A percentile compares a stretch with the other conserved stretches of the same genome.
These are phyloP conservation scores for Termitomyces sp. DNA, from an alignment of 768 basidiomycete genomes.

Conservation along the genomic window DNA sequence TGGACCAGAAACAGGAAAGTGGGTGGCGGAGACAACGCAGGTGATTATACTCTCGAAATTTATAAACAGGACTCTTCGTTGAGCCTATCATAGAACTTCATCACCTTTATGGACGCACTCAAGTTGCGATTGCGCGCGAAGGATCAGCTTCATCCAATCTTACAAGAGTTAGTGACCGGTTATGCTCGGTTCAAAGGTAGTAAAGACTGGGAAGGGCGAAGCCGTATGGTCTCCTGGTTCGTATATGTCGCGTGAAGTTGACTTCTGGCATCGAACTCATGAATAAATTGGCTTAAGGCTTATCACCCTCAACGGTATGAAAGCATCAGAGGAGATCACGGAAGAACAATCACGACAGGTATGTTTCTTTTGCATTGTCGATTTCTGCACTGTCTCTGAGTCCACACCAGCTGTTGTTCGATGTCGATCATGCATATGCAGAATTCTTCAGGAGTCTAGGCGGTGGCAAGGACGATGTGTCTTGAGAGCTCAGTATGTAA, in stretches of 20 bases:
- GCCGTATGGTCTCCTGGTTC: slow-evolving; percentile 89
- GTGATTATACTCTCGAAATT: slow-evolving; percentile 31
- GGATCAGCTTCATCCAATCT: slow-evolving; percentile 90
- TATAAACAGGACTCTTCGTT: neutral
- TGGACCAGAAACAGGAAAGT: slow-evolving; percentile 90
- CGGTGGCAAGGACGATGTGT: slow-evolving; percentile 31
- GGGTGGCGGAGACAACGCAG: slow-evolving; percentile 97
- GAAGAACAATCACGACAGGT: slow-evolving; percentile 96
- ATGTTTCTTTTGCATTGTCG: slow-evolving; percentile 10
- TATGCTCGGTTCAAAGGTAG: slow-evolving; percentile 93
- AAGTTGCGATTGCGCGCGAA: slow-evolving; percentile 92
- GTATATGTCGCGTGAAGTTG: slow-evolving; percentile 18
- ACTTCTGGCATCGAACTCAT: neutral
- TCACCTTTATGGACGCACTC: slow-evolving; percentile 97
- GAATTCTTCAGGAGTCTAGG: slow-evolving; percentile 84
- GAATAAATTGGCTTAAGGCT: slow-evolving; percentile 48
- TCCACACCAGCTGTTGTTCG: slow-evolving; percentile 72
- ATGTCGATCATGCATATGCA: slow-evolving; percentile 93
- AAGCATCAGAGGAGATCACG: slow-evolving; percentile 91
- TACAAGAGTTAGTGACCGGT: slow-evolving; percentile 93
- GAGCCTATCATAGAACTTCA: slow-evolving; percentile 67
- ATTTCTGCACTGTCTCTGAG: neutral
- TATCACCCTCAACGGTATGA: slow-evolving; percentile 95
- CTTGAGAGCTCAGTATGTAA: neutral
- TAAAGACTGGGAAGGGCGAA: slow-evolving; percentile 95